These are phyloP conservation scores for Camellia sinensis DNA, from an alignment of 148 eudicot species.

Conservation along the genomic window DNA sequence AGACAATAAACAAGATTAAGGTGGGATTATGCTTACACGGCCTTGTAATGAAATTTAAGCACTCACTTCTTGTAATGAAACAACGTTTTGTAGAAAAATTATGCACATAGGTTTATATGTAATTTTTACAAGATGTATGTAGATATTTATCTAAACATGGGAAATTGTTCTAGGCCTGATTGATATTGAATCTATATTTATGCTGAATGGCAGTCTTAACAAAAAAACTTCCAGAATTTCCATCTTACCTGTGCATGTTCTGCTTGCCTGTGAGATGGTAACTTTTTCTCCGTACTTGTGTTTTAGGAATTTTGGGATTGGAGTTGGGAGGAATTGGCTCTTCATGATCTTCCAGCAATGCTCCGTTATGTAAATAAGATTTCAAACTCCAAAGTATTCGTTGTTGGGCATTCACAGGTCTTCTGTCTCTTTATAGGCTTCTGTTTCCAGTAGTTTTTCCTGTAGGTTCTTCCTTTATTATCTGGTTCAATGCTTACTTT, in stretches of 20 bases:
- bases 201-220: neutral
- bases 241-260: neutral
- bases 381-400: slow-evolving; percentile 55
- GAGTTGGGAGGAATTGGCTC: slow-evolving; percentile 99
- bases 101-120: neutral
- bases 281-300: slow-evolving; percentile 2
- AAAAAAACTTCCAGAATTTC: neutral
- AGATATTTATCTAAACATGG: neutral
- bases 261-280: slow-evolving; percentile 10
- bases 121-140: neutral
- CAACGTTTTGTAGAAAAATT: neutral
- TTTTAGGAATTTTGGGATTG: slow-evolving; percentile 93
- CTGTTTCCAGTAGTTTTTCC: neutral
- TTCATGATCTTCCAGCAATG: slow-evolving; percentile 79
- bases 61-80: slow-evolving; percentile 1
- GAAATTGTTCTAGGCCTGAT: neutral
- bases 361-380: slow-evolving; percentile 44
- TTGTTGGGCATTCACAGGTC: slow-evolving; percentile 98
- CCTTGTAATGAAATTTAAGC: neutral
- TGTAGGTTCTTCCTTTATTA: neutral
- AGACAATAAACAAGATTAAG: neutral
- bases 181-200: slow-evolving; percentile 1
- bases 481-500: slow-evolving; percentile 13
- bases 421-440: slow-evolving; percentile 11
- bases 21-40: neutral